A percentile compares a stretch with the other conserved stretches of the same genome.
Conservation (phyloP, 768 basidiomycete species). For the Psilocybe cubensis region DNA sequence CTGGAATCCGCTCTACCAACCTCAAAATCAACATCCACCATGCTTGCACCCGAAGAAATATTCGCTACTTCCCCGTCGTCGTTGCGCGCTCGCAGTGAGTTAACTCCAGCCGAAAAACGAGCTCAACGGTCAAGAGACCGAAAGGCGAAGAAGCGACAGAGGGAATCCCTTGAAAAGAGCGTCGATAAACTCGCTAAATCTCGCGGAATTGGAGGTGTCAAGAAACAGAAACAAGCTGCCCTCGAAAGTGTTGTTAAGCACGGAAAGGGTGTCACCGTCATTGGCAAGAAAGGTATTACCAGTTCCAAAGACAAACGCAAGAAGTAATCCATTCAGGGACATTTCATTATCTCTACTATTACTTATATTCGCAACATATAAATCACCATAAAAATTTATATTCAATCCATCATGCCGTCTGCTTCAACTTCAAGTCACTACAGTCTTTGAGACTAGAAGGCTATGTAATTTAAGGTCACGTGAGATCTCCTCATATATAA, state of each 20-base stretch:
- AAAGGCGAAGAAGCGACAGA: slow-evolving; percentile 72
- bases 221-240: slow-evolving; percentile 85
- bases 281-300: slow-evolving; percentile 66
- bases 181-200: slow-evolving; percentile 65
- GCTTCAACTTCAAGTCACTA: too few relatives aligned
- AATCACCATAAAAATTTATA: background rate
- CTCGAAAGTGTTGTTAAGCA: slow-evolving; percentile 82
- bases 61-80: slow-evolving; percentile 62
- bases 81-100: slow-evolving; percentile 71
- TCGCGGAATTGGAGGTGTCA: slow-evolving; percentile 56
- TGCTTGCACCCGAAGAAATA: slow-evolving; percentile 95
- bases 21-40: slow-evolving; percentile 68
- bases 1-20: slow-evolving; percentile 93
- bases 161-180: slow-evolving; percentile 63
- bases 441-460: background rate
- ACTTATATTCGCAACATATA: background rate
- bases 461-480: background rate
- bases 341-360: background rate
- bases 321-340: slow-evolving; percentile 13
- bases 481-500: background rate
- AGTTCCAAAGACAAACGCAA: slow-evolving; percentile 38
- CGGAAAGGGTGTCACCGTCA: slow-evolving; percentile 85
- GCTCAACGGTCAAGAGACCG: slow-evolving; percentile 67
- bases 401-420: background rate
- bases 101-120: slow-evolving; percentile 86